phyloP scores from a whole-genome alignment of 148 eudicot species.

The Chenopodium suecicum region DNA sequence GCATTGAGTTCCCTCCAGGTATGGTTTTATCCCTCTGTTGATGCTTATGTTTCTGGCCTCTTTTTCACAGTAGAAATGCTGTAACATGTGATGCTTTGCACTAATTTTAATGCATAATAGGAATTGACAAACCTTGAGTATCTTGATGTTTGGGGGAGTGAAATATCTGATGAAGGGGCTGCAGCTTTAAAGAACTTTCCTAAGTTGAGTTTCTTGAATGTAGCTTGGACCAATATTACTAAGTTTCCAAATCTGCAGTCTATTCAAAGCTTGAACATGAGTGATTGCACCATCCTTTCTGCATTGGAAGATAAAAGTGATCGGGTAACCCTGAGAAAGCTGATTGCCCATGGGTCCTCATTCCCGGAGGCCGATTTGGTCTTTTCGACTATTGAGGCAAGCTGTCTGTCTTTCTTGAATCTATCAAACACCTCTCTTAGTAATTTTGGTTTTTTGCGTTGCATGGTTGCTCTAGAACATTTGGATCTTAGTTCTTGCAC shows the following conservation, averaged over 20 bases:
- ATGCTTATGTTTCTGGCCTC: background rate
- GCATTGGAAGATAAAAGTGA: constrained; percentile 46
- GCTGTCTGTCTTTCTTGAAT: constrained; percentile 54
- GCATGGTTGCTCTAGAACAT: constrained; percentile 55
- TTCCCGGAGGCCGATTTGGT: constrained; percentile 35
- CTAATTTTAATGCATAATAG: constrained; percentile 29
- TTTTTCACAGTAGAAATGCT: background rate
- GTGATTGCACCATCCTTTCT: constrained; percentile 64
- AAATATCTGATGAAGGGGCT: constrained; percentile 61
- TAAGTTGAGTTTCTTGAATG: constrained; percentile 55
- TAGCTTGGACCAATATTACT: constrained; percentile 84
- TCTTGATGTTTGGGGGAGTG: constrained; percentile 88
- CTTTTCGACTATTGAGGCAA: constrained; percentile 46
- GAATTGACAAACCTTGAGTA: constrained; percentile 58
- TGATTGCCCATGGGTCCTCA: constrained; percentile 57
- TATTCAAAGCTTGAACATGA: constrained; percentile 71
- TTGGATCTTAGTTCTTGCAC: constrained; percentile 63
- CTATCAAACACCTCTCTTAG: constrained; percentile 55
- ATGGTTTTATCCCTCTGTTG: background rate
- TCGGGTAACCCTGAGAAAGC: constrained; percentile 45
- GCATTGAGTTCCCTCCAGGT: constrained; percentile 73
- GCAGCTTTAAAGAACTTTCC: constrained; percentile 43
- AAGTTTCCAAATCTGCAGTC: constrained; percentile 55
- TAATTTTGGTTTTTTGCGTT: constrained; percentile 43
- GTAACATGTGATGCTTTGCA: background rate